Conservation (phyloP, 2,329 filamentous ascomycete genomes). For the Aspergillus amoenus region DNA sequence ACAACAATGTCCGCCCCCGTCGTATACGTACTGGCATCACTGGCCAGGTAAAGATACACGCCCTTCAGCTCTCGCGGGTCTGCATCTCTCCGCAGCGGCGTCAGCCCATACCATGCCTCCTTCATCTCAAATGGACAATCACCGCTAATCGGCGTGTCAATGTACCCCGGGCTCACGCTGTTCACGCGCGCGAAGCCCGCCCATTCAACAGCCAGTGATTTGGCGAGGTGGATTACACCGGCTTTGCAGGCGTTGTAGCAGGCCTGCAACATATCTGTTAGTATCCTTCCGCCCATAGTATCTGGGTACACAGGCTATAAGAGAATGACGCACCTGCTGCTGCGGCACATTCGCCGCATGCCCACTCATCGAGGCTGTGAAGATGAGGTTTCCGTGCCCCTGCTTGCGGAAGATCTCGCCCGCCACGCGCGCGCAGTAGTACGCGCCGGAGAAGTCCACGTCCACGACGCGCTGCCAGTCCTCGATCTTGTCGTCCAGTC, state of each 20-base stretch:
- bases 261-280: constrained; percentile 49
- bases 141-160: constrained; percentile 68
- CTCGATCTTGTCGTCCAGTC: constrained; percentile 64
- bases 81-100: constrained; percentile 75
- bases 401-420: constrained; percentile 69
- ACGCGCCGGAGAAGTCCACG: constrained; percentile 57
- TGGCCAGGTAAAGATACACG: constrained; percentile 78
- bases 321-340: constrained; percentile 30
- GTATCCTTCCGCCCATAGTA: too few species aligned
- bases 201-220: constrained; percentile 74
- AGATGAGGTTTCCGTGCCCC: constrained; percentile 68
- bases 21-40: constrained; percentile 80
- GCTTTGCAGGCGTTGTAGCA: constrained; percentile 68
- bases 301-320: neutral
- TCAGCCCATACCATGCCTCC: constrained; percentile 73
- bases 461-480: constrained; percentile 67
- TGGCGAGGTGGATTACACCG: constrained; percentile 56
- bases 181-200: constrained; percentile 72
- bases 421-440: constrained; percentile 64
- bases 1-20: constrained; percentile 73
- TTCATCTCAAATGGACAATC: constrained; percentile 67
- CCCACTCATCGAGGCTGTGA: constrained; percentile 75
- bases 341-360: constrained; percentile 78
- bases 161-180: constrained; percentile 74
- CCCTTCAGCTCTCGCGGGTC: constrained; percentile 75